Base-by-base conservation (phyloP, 2,329 filamentous ascomycete genomes). In the Fusarium sp. region DNA sequence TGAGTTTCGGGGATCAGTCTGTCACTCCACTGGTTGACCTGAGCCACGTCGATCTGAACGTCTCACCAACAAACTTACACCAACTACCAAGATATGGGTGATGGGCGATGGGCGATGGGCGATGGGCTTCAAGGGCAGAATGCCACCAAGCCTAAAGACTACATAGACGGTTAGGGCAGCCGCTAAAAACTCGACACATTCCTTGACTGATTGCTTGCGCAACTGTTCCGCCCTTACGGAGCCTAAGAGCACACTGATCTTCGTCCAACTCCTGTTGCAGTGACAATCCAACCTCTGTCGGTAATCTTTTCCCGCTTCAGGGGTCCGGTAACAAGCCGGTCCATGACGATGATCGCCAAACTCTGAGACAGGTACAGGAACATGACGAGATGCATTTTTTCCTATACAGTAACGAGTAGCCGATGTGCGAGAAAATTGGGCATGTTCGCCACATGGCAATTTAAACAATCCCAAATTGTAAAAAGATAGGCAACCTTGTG, bases 361-460 rank as follows among this genome's bases (percentile, higher is more conserved):
- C 49, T 65, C 51, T 70, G 46, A 68, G 56, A 71, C 56, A 70
- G 35, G 54, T 49, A 69, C 58, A 58, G 22, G 51, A 58, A 48
- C 56, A 62, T 57, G 40, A 43, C 28, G 44, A 41, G 43, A 39
- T 28, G n/a, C 30, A 28, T 24, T 17, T 17, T 37, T 28, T 30
- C 46, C 10, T 13, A 13, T 13, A 13, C 28, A 30, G 28, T 30
- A 30, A 30, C 10, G 10, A 30, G 10, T 11, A 44, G 22, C n/a
- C 26, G 33, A 49, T 44, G 28, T n/a, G 9, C n/a, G 19, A 49
- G 44, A 33, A 41, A 61, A 41, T 47, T 69, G 20, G 44, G 41
- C 52, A 55, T 56, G 50, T 54, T 73, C 58, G 71, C 68, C 71
- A 69, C 68, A 59, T 60, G 32, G 50, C 43, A 62, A 71, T 72